Evolutionary conservation across 2,329 filamentous ascomycete species (phyloP).

Genomic region (Pseudogymnoascus sp.): DNA sequence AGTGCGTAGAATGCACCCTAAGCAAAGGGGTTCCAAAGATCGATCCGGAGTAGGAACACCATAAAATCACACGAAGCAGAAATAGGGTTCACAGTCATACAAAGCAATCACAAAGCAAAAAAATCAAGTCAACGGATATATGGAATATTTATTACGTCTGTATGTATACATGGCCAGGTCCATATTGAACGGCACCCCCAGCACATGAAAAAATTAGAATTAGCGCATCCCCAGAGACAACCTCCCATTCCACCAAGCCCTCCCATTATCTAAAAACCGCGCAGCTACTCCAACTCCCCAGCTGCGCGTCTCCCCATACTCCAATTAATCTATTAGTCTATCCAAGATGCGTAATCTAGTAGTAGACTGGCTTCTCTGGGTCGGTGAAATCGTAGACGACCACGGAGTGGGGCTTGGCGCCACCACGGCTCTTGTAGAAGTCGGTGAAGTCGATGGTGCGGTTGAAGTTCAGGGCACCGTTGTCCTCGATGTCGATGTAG

Average conservation of each 20-base stretch:
- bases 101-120: not conserved
- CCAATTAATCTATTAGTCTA: not conserved
- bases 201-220: not conserved
- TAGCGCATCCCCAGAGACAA: not conserved
- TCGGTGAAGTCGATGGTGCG: slow-evolving; percentile 48
- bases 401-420: slow-evolving; percentile 30
- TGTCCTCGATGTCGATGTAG: slow-evolving; percentile 49
- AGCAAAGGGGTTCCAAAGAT: not conserved
- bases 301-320: not conserved
- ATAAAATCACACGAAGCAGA: not conserved
- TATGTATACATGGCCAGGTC: not conserved
- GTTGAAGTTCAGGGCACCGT: slow-evolving; percentile 52
- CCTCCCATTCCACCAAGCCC: not conserved
- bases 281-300: not conserved
- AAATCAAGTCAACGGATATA: not conserved
- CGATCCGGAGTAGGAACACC: too few species aligned
- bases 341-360: slow-evolving; percentile 24
- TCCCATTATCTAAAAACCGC: not conserved
- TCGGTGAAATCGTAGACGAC: slow-evolving; percentile 48
- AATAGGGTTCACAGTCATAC: not conserved
- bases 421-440: slow-evolving; percentile 46
- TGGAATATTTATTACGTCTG: slow-evolving; percentile 7
- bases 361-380: slow-evolving; percentile 42
- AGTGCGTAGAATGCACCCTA: not conserved
- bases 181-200: not conserved